Evolutionary conservation across 2,329 filamentous ascomycete genomes (phyloP).

Genomic region (Ceratocystis colombiana): DNA sequence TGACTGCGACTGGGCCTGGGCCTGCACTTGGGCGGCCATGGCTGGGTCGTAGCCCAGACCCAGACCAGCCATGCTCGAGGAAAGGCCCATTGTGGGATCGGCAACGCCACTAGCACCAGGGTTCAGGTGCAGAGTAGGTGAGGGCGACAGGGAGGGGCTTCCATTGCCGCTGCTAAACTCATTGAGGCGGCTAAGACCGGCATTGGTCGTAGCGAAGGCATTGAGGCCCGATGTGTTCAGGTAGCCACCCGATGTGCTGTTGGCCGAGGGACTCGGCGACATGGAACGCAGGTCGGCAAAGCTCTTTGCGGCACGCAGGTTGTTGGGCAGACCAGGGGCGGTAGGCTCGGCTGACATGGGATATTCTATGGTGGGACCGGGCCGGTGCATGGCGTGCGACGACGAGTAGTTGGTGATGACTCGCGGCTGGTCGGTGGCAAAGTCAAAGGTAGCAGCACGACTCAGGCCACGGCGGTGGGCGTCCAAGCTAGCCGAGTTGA

Average conservation of each 20-base stretch:
- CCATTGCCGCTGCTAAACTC: conserved; percentile 30
- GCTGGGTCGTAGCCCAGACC: conserved; percentile 18
- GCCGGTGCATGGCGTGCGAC: conserved; percentile 65
- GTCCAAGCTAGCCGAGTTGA: conserved; percentile 57
- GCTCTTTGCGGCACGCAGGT: conserved; percentile 86
- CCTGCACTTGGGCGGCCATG: conserved; percentile 26
- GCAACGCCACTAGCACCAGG: conserved; percentile 28
- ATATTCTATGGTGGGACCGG: conserved; percentile 75
- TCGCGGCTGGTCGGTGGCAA: conserved; percentile 65
- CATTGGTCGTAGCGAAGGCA: conserved; percentile 29
- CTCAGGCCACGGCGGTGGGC: conserved; percentile 75
- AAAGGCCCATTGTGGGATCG: conserved; percentile 23
- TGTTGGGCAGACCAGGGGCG: conserved; percentile 54
- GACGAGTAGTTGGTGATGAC: conserved; percentile 54
- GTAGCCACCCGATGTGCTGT: conserved; percentile 71
- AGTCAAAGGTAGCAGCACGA: conserved; percentile 94
- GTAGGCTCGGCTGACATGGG: conserved; percentile 65
- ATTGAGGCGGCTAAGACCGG: conserved; percentile 21
- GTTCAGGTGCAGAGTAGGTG: conserved; percentile 28
- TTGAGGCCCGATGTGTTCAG: conserved; percentile 41
- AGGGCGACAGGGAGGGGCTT: conserved; percentile 23
- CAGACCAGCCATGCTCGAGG: conserved; percentile 18
- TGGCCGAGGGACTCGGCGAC: conserved; percentile 78
- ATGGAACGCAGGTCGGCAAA: conserved; percentile 93
- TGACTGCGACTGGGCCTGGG: conserved; percentile 26